Base-by-base conservation (phyloP, 2,329 filamentous ascomycete species). In the Emmonsiellopsis sp. region DNA sequence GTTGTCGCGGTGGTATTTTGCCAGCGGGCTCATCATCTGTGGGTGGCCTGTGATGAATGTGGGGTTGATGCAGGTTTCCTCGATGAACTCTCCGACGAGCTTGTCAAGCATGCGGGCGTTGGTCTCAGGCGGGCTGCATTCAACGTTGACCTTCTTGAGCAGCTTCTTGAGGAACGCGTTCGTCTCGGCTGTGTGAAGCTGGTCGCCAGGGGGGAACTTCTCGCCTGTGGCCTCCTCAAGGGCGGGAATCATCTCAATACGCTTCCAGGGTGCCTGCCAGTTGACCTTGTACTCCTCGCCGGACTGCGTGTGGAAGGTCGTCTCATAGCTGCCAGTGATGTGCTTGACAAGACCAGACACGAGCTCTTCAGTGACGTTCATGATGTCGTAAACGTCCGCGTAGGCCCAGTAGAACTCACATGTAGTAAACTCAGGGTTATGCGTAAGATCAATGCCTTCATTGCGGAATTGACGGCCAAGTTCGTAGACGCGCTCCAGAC, bases 351-450 rank as follows among this genome's bases (percentile, higher is more conserved):
- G 80, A 41, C 85, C 82, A 34, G 89, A 91, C 46, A 98, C 86
- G 32, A 98, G 85, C 67, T 96, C 91, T 72, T 98, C 93, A 1
- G 93, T 97, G 65, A 89, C 80, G 56, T 87, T 76, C 86, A 95
- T 89, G 55, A 96, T 77, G 67, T 97, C 93, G 71, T 94, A 87
- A 62, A 95, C 83, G 71, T 95, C 90, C 53, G 86, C 87, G 61
- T 90, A 97, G 3, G 93, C 92, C 81, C 87, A 85, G 74, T 98
- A 98, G 75, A 97, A 97, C 72, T 98, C 93, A 70, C 89, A 89
- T 30, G 89, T 95, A 43, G 93, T 98, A 77, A 98, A 98, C 70
- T 98, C 93, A 40, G 88, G 93, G 77, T 97, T 98, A 79, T 98
- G 93, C 7, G 93, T 98, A 50, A 93, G 77, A 69, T 95, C 89